Conservation (phyloP, 345 rosid species). For the Lumnitzera racemosa region DNA sequence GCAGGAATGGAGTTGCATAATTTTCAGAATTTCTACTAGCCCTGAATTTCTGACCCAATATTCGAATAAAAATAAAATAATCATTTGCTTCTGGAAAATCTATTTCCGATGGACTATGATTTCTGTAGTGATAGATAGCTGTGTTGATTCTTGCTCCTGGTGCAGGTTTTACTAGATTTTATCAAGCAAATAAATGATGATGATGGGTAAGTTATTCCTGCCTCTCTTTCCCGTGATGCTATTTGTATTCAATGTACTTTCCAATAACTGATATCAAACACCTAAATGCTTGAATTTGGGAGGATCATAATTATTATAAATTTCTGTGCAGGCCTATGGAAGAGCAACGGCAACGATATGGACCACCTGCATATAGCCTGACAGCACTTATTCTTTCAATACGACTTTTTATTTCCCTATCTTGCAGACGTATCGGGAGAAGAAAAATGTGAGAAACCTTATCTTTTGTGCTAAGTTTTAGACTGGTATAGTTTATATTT, state of each 20-base stretch:
- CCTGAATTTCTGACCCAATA: too few relatives aligned
- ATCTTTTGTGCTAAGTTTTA: neutral
- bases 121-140: too few relatives aligned
- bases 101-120: too few relatives aligned
- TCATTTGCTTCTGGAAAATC: too few relatives aligned
- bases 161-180: constrained; percentile 93
- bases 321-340: constrained; percentile 80
- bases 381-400: constrained; percentile 59
- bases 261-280: neutral
- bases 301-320: neutral
- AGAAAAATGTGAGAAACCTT: constrained; percentile 53
- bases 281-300: too few relatives aligned
- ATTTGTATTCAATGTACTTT: neutral
- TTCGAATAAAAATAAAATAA: too few relatives aligned
- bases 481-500: too few relatives aligned
- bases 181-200: constrained; percentile 89
- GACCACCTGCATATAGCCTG: constrained; percentile 80
- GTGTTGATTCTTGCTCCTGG: too few relatives aligned
- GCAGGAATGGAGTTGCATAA: too few relatives aligned
- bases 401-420: constrained; percentile 55
- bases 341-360: constrained; percentile 95
- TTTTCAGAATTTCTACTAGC: too few relatives aligned
- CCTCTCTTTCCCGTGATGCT: neutral
- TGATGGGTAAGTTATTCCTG: constrained; percentile 61
- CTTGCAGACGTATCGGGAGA: constrained; percentile 57